Base-by-base conservation (phyloP, 805 yeast genomes). In the Myxozyma sirexii region DNA sequence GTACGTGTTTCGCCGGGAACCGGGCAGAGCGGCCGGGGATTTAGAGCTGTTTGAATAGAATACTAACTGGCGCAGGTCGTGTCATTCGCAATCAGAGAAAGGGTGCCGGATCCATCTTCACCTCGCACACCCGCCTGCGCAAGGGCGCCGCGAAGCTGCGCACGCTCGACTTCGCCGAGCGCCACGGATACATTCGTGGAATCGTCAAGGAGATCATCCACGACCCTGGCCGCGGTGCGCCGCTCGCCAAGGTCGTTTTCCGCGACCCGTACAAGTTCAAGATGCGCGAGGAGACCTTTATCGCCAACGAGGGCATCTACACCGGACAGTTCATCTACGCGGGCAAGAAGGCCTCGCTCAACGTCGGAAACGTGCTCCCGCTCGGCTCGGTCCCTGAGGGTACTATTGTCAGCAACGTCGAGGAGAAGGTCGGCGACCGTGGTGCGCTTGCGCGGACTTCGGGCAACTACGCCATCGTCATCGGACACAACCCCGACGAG, bases 31-130 rank as follows among this genome's bases (percentile, higher is more conserved):
- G n/a, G n/a, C n/a, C n/a, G n/a, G n/a, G n/a, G n/a, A n/a, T n/a
- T n/a, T n/a, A n/a, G n/a, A 13, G n/a, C 15, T 21, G 21, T 21
- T 7, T 1, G 2, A 38, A 37, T 2, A 12, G 15, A 37, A 21
- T 21, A 17, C 35, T 13, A 10, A 33, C 24, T 17, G n/a, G 12
- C 17, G 29, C 54, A 62, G 97, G 97, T 89, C 90, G 98, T 88
- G 99, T 94, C 84, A 94, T 94, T 86, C 96, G 99, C 85, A 94
- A 94, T 88, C 99, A 94, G 88, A 92, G 99, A 91, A 94, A 94
- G 86, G 98, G 98, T 88, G 97, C 97, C 82, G 98, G 99, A 80
- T 93, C 98, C 77, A 91, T 94, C 87, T 94, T 94, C 91, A 88
- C 96, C 80, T 87, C 99, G 77, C 96, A 93, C 94, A 93, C 98